phyloP scores from a whole-genome alignment of 2,329 filamentous ascomycete genomes.

The Xylariaceae sp. region DNA sequence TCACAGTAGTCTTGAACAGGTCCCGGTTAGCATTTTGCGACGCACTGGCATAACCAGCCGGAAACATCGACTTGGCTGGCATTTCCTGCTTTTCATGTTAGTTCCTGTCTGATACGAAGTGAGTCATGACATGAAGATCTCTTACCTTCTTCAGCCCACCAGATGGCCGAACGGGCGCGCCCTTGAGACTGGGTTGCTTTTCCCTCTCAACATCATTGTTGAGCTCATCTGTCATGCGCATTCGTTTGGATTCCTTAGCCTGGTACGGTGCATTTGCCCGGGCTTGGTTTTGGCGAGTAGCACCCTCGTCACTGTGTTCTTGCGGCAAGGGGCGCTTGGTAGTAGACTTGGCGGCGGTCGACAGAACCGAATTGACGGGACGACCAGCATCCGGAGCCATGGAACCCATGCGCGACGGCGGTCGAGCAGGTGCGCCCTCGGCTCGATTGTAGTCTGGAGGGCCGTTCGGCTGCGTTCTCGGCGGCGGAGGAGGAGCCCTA shows the following conservation, averaged over 20 bases:
- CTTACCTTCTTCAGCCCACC: slow-evolving; percentile 61
- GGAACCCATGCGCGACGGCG: slow-evolving; percentile 52
- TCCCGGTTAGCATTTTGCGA: slow-evolving; percentile 46
- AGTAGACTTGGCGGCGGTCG: slow-evolving; percentile 61
- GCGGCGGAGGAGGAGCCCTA: slow-evolving; percentile 52
- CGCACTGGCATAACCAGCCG: slow-evolving; percentile 53
- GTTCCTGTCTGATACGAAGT: slow-evolving; percentile 6
- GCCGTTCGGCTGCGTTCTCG: slow-evolving; percentile 46
- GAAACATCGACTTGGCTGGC: slow-evolving; percentile 51
- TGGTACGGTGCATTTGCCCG: slow-evolving; percentile 57
- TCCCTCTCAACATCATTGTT: slow-evolving; percentile 56
- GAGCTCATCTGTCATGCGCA: slow-evolving; percentile 66
- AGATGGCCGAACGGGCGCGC: slow-evolving; percentile 78
- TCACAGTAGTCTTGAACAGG: slow-evolving; percentile 60
- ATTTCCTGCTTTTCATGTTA: slow-evolving; percentile 44
- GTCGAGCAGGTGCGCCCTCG: slow-evolving; percentile 31
- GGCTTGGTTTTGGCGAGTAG: slow-evolving; percentile 36
- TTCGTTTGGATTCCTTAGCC: slow-evolving; percentile 67
- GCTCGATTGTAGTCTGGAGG: slow-evolving; percentile 37
- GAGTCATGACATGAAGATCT: background rate
- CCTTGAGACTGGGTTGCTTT: slow-evolving; percentile 62
- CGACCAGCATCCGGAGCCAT: slow-evolving; percentile 49
- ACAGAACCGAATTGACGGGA: slow-evolving; percentile 50
- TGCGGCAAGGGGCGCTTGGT: slow-evolving; percentile 68
- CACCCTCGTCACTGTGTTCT: slow-evolving; percentile 50